Conservation (phyloP, 768 basidiomycete species). For the Russula lepida region DNA sequence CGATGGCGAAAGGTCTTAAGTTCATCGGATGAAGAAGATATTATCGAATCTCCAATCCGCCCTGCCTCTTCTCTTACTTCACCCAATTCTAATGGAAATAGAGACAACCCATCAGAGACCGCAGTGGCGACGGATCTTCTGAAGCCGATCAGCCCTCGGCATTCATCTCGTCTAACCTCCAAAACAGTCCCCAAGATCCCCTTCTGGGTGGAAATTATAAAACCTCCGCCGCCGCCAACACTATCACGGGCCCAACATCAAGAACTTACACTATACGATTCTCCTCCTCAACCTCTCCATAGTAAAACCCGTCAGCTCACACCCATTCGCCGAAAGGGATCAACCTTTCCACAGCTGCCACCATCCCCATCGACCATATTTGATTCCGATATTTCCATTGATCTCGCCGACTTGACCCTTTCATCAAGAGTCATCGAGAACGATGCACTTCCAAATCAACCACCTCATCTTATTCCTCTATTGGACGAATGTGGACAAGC, state of each 20-base stretch:
- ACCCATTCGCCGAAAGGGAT: conserved; percentile 46
- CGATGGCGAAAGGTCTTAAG: conserved; percentile 27
- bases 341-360: conserved; percentile 33
- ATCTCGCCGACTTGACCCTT: conserved; percentile 39
- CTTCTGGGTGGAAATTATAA: conserved; percentile 11
- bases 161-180: background rate
- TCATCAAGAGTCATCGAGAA: conserved; percentile 21
- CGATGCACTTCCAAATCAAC: conserved; percentile 27
- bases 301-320: conserved; percentile 55
- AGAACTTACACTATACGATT: background rate
- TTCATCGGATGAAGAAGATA: conserved; percentile 40
- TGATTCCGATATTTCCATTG: conserved; percentile 38
- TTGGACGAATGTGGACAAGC: conserved; percentile 65
- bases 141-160: background rate
- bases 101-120: background rate
- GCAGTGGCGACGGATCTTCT: background rate
- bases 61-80: background rate
- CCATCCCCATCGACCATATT: conserved; percentile 51
- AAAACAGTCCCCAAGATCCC: background rate
- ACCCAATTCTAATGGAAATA: background rate
- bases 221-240: background rate
- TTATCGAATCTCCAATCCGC: background rate
- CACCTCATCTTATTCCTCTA: conserved; percentile 52
- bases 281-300: conserved; percentile 9
- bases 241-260: conserved; percentile 7